Percentiles rank a stretch among this genome's conserved stretches.
phyloP scores from a whole-genome alignment of 345 rosid genomes.

The Eucalyptus urophylla region DNA sequence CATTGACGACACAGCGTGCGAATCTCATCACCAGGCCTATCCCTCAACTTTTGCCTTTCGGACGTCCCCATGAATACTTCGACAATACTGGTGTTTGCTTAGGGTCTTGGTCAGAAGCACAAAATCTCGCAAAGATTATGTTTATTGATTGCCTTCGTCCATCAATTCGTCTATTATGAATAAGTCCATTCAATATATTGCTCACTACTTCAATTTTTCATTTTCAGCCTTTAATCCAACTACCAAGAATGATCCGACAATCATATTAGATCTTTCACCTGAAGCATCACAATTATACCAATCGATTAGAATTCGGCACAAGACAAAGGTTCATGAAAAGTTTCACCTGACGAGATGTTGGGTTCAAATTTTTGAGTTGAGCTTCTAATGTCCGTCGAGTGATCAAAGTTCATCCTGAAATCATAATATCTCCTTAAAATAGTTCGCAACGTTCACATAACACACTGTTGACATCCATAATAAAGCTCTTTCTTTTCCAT shows the following conservation, averaged over 20 bases:
- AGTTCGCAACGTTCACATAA: not conserved
- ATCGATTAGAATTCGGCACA: not conserved
- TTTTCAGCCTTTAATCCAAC: not conserved
- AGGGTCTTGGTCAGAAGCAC: not conserved
- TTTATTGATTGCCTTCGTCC: not conserved
- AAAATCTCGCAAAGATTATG: not conserved
- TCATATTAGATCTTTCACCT: not conserved
- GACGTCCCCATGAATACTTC: not conserved
- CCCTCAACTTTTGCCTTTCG: not conserved
- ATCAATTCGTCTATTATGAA: not conserved
- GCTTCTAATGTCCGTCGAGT: not conserved
- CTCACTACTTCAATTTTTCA: not conserved
- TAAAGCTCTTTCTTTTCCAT: not conserved
- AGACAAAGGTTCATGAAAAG: not conserved
- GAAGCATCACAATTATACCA: not conserved
- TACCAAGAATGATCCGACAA: not conserved
- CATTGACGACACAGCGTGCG: not conserved
- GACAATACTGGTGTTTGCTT: not conserved
- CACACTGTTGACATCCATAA: not conserved
- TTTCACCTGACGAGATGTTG: not conserved
- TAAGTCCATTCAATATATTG: not conserved
- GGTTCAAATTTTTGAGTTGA: not conserved
- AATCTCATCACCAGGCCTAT: not conserved
- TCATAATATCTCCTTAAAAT: not conserved
- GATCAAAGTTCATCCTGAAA: not conserved